Percentiles rank a stretch among this genome's conserved stretches.
Evolutionary conservation across 2,329 filamentous ascomycete genomes (phyloP).

Genomic region (Beauveria medogensis): DNA sequence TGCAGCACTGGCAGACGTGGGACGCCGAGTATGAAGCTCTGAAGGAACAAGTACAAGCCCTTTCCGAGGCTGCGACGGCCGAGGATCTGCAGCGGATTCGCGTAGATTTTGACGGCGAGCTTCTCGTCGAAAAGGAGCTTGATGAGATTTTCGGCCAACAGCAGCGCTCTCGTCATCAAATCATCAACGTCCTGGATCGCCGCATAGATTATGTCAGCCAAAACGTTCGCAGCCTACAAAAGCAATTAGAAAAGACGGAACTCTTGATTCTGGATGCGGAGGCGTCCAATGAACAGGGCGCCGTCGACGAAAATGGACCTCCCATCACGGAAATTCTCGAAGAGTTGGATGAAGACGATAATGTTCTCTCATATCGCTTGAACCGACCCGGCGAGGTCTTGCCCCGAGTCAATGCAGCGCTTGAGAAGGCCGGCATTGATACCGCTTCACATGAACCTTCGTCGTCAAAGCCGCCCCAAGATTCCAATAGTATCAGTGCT

Average conservation of each 20-base stretch:
- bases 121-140: conserved; percentile 52
- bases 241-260: conserved; percentile 61
- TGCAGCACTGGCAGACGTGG: conserved; percentile 85
- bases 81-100: conserved; percentile 51
- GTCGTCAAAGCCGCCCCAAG: not conserved
- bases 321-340: conserved; percentile 89
- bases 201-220: conserved; percentile 83
- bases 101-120: conserved; percentile 50
- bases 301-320: conserved; percentile 58
- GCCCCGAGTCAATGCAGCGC: conserved; percentile 59
- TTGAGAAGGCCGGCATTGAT: conserved; percentile 66
- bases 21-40: conserved; percentile 87
- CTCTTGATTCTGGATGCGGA: conserved; percentile 59
- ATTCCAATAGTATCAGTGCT: not conserved
- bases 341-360: conserved; percentile 83
- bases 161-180: conserved; percentile 28
- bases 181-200: conserved; percentile 56
- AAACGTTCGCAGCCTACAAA: conserved; percentile 68
- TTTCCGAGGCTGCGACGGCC: conserved; percentile 35
- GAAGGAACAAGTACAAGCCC: conserved; percentile 66
- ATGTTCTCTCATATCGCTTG: conserved; percentile 62
- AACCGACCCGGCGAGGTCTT: conserved; percentile 61
- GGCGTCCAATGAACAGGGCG: conserved; percentile 51
- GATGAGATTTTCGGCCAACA: conserved; percentile 35
- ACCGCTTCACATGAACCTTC: not conserved